Evolutionary conservation across 2,329 filamentous ascomycete genomes (phyloP).

Genomic region (Pseudopithomyces chartarum): DNA sequence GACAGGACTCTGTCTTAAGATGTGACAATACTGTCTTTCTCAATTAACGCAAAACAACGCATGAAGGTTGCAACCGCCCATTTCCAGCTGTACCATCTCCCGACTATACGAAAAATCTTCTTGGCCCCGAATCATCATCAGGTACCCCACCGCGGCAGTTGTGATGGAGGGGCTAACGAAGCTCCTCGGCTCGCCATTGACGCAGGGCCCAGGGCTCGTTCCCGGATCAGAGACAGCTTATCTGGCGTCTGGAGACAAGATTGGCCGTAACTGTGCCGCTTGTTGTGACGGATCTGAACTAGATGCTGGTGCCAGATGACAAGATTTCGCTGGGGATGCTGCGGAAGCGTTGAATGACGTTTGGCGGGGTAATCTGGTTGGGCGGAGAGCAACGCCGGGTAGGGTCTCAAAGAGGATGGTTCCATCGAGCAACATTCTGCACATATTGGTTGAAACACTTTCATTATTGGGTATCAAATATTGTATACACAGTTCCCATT

Average conservation of each 20-base stretch:
- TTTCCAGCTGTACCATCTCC: neutral
- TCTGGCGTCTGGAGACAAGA: neutral
- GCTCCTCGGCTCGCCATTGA: neutral
- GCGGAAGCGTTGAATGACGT: neutral
- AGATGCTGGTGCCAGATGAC: neutral
- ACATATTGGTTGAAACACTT: neutral
- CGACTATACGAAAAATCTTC: conserved; percentile 12
- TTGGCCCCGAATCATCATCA: conserved; percentile 13
- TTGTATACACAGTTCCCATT: neutral
- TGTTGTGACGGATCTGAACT: neutral
- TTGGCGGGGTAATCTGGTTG: neutral
- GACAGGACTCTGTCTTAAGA: neutral
- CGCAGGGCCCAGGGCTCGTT: neutral
- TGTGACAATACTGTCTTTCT: neutral
- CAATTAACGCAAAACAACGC: neutral
- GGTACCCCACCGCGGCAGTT: conserved; percentile 46
- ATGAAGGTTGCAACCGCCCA: neutral
- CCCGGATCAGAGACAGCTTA: too few species aligned
- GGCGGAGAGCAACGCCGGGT: neutral
- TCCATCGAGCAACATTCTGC: too few species aligned
- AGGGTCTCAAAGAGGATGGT: neutral
- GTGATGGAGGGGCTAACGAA: conserved; percentile 20
- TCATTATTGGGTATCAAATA: neutral
- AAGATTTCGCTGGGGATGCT: neutral
- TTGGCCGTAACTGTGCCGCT: neutral